A percentile compares a stretch with the other conserved stretches of the same genome.
Evolutionary conservation across 2,329 filamentous ascomycete species (phyloP).

Genomic region (Calonectria naviculata): DNA sequence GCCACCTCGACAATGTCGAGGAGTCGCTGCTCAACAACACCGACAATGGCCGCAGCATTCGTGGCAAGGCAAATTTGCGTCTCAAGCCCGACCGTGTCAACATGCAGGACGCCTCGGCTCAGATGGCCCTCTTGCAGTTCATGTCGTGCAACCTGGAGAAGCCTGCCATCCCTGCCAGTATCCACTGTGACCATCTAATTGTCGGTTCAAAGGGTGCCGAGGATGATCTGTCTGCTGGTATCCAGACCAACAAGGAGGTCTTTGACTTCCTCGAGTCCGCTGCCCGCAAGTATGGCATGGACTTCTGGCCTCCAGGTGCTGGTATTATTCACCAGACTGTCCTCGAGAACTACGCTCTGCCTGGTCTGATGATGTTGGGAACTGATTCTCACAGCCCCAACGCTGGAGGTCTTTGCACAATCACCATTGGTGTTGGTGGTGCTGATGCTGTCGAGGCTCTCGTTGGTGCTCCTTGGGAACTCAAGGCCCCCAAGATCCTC

Average conservation of each 20-base stretch:
- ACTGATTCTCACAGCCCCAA: constrained; percentile 98
- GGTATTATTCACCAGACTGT: constrained; percentile 99
- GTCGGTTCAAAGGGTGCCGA: constrained; percentile 93
- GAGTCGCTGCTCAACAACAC: constrained; percentile 87
- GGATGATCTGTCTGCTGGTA: constrained; percentile 84
- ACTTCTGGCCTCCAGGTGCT: constrained; percentile 94
- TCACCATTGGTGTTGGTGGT: constrained; percentile 96
- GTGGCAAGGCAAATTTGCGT: constrained; percentile 92
- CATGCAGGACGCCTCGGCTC: constrained; percentile 98
- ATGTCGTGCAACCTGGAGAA: constrained; percentile 94
- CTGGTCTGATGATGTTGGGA: constrained; percentile 97
- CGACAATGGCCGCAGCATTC: constrained; percentile 83
- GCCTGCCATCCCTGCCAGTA: constrained; percentile 94
- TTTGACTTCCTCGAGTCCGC: constrained; percentile 98
- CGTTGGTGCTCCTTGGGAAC: constrained; percentile 96
- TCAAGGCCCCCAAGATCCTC: constrained; percentile 92
- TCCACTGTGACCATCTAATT: constrained; percentile 99
- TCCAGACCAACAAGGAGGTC: constrained; percentile 94
- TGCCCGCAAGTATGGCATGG: constrained; percentile 89
- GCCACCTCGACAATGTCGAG: constrained; percentile 90
- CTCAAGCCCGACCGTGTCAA: constrained; percentile 97
- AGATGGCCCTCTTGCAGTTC: constrained; percentile 98
- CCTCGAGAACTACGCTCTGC: constrained; percentile 96
- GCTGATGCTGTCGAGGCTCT: constrained; percentile 97
- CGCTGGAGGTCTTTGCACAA: constrained; percentile 91